These are phyloP conservation scores for Camellia sinensis DNA, from an alignment of 148 eudicot species.

Conservation along the genomic window DNA sequence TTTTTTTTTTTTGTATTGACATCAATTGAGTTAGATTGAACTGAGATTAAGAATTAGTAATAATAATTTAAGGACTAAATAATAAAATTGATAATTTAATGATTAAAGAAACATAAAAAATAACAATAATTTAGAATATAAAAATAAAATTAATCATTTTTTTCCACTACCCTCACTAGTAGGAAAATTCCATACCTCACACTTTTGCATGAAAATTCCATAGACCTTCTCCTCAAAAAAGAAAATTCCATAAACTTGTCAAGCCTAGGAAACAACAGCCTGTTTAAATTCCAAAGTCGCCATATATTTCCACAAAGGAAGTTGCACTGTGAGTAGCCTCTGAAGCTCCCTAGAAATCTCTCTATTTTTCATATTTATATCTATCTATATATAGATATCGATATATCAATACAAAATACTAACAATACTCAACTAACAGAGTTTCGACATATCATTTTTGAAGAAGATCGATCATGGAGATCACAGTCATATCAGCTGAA, in stretches of 20 bases:
- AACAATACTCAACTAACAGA: too few species aligned
- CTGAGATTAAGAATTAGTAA: too few species aligned
- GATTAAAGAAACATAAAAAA: too few species aligned
- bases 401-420: not conserved
- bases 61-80: too few species aligned
- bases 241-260: conserved; percentile 1
- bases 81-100: too few species aligned
- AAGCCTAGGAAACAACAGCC: not conserved
- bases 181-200: not conserved
- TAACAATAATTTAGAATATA: too few species aligned
- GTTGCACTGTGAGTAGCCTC: conserved; percentile 10
- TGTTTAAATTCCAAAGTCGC: not conserved
- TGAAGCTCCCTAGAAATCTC: conserved; percentile 21
- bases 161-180: too few species aligned
- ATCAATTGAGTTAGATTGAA: too few species aligned
- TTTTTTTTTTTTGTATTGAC: too few species aligned
- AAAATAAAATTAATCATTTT: too few species aligned
- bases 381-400: not conserved
- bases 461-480: conserved; percentile 29
- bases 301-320: conserved; percentile 19
- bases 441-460: too few species aligned
- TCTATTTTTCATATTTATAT: not conserved
- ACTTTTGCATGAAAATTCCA: not conserved
- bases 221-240: too few species aligned
- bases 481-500: conserved; percentile 55